A percentile compares a stretch with the other conserved stretches of the same genome.
phyloP scores from a whole-genome alignment of 305 asterid species.

The Nicotiana rustica region DNA sequence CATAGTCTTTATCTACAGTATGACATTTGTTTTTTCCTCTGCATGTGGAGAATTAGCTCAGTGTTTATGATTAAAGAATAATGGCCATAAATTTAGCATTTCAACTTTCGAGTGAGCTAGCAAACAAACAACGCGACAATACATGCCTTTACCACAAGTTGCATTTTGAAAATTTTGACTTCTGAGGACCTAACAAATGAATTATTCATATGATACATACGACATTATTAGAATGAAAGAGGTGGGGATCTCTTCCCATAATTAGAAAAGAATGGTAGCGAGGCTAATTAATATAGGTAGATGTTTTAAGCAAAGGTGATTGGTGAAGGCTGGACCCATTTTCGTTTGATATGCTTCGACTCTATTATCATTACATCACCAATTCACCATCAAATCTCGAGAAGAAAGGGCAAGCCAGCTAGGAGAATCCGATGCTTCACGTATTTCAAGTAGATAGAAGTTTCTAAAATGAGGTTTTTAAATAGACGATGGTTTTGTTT shows the following conservation, averaged over 20 bases:
- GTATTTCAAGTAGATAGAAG: slow-evolving; percentile 17
- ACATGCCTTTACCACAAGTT: slow-evolving; percentile 11
- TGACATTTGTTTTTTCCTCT: slow-evolving; percentile 4
- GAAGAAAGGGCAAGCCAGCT: slow-evolving; percentile 32
- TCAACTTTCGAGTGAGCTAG: background rate
- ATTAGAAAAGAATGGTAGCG: background rate
- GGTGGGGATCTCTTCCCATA: background rate
- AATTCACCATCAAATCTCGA: background rate
- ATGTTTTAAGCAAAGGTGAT: background rate
- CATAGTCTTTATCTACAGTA: background rate
- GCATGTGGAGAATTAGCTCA: background rate
- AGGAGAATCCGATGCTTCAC: slow-evolving; percentile 39
- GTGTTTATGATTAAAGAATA: background rate
- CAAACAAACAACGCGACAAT: slow-evolving; percentile 29
- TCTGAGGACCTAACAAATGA: background rate
- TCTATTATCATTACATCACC: slow-evolving; percentile 17
- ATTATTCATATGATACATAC: background rate
- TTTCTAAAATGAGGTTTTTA: background rate
- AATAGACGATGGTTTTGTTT: background rate
- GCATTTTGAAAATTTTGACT: slow-evolving; percentile 1
- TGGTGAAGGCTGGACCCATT: slow-evolving; percentile 19
- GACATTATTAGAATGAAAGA: background rate
- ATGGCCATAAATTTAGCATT: background rate
- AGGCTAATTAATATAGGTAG: background rate
- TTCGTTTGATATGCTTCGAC: slow-evolving; percentile 18